These are phyloP conservation scores for Pulveroboletus sp. DNA, from an alignment of 768 basidiomycete species.

Conservation along the genomic window DNA sequence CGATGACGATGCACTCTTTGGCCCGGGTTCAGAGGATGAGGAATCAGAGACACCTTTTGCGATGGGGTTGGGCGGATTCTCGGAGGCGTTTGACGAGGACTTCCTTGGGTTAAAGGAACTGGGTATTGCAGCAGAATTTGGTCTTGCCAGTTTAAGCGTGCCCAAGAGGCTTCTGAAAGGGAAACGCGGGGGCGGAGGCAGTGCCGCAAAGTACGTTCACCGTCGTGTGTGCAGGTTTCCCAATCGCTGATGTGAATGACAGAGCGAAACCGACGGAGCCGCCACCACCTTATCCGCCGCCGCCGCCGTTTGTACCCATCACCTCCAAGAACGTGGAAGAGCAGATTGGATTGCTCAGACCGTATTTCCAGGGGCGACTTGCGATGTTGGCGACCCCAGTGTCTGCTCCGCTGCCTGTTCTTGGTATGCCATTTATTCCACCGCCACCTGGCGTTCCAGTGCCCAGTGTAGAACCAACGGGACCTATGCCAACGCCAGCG, in stretches of 20 bases:
- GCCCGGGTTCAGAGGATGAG: conserved; percentile 50
- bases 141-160: conserved; percentile 71
- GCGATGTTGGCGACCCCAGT: conserved; percentile 35
- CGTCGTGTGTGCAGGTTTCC: neutral
- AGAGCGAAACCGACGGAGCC: conserved; percentile 71
- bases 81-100: conserved; percentile 86
- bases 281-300: conserved; percentile 81
- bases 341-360: conserved; percentile 83
- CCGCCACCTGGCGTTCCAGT: conserved; percentile 5
- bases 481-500: conserved; percentile 1
- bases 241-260: conserved; percentile 7
- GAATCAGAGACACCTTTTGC: conserved; percentile 65
- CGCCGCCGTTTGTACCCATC: conserved; percentile 76
- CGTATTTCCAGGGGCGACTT: conserved; percentile 67
- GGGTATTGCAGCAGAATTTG: conserved; percentile 85
- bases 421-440: conserved; percentile 18
- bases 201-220: conserved; percentile 47
- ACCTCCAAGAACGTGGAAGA: conserved; percentile 60
- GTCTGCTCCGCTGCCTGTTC: conserved; percentile 16
- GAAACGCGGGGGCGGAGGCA: conserved; percentile 45
- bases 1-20: conserved; percentile 53
- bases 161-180: conserved; percentile 76
- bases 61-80: conserved; percentile 76
- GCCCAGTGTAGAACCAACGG: neutral
- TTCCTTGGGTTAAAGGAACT: conserved; percentile 87